These are phyloP conservation scores for Phlegmacium glaucopus DNA, from an alignment of 768 basidiomycete genomes.

Conservation along the genomic window DNA sequence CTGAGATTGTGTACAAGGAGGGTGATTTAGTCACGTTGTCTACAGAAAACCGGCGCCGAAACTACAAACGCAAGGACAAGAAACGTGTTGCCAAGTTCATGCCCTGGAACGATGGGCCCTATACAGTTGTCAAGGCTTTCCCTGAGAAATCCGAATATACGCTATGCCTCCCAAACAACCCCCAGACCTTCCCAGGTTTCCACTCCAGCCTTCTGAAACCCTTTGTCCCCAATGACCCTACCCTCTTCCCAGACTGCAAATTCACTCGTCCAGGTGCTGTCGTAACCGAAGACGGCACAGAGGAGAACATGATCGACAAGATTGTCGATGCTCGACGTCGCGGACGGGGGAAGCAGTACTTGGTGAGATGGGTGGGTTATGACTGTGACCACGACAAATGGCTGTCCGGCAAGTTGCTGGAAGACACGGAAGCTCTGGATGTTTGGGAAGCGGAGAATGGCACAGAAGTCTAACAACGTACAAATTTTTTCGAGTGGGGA, in stretches of 20 bases:
- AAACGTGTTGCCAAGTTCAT: constrained; percentile 39
- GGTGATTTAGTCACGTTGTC: constrained; percentile 36
- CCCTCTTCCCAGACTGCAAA: constrained; percentile 23
- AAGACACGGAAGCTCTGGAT: constrained; percentile 22
- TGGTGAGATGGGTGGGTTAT: constrained; percentile 29
- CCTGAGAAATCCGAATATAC: constrained; percentile 21
- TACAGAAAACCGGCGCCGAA: constrained; percentile 23
- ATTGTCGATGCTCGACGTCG: constrained; percentile 22
- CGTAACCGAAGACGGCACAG: constrained; percentile 3
- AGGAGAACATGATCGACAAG: constrained; percentile 19
- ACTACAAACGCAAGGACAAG: constrained; percentile 27
- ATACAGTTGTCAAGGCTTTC: constrained; percentile 15
- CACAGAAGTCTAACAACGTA: too few relatives aligned
- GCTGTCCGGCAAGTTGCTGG: constrained; percentile 17
- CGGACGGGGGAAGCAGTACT: constrained; percentile 27
- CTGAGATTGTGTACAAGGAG: constrained; percentile 19
- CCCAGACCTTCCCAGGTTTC: constrained; percentile 26
- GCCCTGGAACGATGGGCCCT: constrained; percentile 29
- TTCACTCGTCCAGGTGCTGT: background rate
- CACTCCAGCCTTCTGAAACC: constrained; percentile 28
- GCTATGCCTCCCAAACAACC: constrained; percentile 25
- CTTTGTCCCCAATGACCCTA: constrained; percentile 25
- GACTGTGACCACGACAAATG: constrained; percentile 26
- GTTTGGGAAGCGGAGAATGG: constrained; percentile 4
- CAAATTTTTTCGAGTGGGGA: too few relatives aligned